Base-by-base conservation (phyloP, 2,329 filamentous ascomycete species). In the Sporothrix globosa region DNA sequence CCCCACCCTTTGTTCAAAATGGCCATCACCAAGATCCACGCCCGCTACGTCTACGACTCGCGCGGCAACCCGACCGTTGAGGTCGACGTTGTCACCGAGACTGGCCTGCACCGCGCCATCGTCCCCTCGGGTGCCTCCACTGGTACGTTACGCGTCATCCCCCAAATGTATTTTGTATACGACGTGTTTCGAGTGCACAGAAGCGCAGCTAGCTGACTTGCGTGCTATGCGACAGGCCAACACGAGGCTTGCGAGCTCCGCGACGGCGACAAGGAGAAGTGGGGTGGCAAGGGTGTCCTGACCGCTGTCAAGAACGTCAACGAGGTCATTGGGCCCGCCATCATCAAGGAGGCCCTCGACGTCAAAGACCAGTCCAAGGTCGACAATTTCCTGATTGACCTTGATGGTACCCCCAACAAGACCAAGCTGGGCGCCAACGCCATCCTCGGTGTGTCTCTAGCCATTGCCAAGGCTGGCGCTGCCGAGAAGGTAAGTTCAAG, bases 11-110 rank as follows among this genome's bases (percentile, higher is more conserved):
- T 19, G 58, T 70, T 77, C 83, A 94, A 81, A 76, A 99, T 99
- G 96, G 86, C 92, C 79, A 92, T 96, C 83, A 89, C 90, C 83
- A 95, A 94, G 87, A 88, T 96, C 81, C 91, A 94, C 88, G 92
- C 92, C 80, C 92, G 96, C 81, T 94, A 91, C 80, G 93, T 99
- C 86, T 99, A 95, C 89, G 96, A 99, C 89, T 98, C 96, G 82
- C 95, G 96, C 81, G 89, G 89, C 82, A 99, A 99, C 90, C 96
- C 96, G 79, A 99, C 96, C 81, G 95, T 97, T 80, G 95, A 98
- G 88, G 95, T 98, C 79, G 95, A 97, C 82, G 89, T 97, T 78
- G 91, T 97, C 84, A 97, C 94, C 77, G 93, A 97, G 86, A 96
- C 92, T 78, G 95, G 95, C 80, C 90, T 98, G 74, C 94, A 97